phyloP scores from a whole-genome alignment of 1,284 basidiomycete genomes.

The Ceratobasidium sp. region DNA sequence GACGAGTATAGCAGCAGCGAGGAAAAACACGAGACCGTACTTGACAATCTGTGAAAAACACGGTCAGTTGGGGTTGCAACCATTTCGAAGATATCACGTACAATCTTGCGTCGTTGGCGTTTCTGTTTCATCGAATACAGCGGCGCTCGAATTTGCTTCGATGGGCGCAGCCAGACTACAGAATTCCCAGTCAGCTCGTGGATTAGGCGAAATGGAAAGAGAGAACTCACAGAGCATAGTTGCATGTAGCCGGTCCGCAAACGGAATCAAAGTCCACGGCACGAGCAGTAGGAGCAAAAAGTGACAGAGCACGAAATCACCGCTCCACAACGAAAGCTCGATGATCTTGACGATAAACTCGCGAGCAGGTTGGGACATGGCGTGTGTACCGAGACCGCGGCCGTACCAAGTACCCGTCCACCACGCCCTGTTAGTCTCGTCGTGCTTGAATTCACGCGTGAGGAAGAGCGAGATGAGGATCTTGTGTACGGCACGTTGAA shows the following conservation, averaged over 20 bases:
- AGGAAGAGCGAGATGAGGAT: slow-evolving; percentile 91
- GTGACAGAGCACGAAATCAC: slow-evolving; percentile 80
- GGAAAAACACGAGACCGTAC: slow-evolving; percentile 85
- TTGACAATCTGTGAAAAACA: slow-evolving; percentile 67
- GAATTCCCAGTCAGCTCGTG: no score
- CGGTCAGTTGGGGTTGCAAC: no score
- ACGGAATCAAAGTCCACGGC: slow-evolving; percentile 87
- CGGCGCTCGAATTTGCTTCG: slow-evolving; percentile 93
- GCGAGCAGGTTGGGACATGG: slow-evolving; percentile 92
- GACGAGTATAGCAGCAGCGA: slow-evolving; percentile 80
- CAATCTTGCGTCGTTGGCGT: slow-evolving; percentile 85
- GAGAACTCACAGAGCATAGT: slow-evolving; percentile 88
- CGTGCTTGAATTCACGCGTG: slow-evolving; percentile 96
- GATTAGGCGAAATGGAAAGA: no score
- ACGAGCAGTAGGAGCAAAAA: slow-evolving; percentile 81
- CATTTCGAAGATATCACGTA: no score
- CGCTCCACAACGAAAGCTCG: slow-evolving; percentile 94
- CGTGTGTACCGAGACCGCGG: slow-evolving; percentile 86
- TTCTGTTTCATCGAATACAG: slow-evolving; percentile 91
- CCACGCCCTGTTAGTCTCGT: slow-evolving; percentile 97
- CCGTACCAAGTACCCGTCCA: slow-evolving; percentile 98
- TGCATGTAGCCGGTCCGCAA: slow-evolving; percentile 87
- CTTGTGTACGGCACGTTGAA: slow-evolving; percentile 93
- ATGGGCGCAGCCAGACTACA: slow-evolving; percentile 83
- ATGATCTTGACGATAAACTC: slow-evolving; percentile 97